Conservation (phyloP, 2,329 filamentous ascomycete genomes). For the Neonectria ditissima region DNA sequence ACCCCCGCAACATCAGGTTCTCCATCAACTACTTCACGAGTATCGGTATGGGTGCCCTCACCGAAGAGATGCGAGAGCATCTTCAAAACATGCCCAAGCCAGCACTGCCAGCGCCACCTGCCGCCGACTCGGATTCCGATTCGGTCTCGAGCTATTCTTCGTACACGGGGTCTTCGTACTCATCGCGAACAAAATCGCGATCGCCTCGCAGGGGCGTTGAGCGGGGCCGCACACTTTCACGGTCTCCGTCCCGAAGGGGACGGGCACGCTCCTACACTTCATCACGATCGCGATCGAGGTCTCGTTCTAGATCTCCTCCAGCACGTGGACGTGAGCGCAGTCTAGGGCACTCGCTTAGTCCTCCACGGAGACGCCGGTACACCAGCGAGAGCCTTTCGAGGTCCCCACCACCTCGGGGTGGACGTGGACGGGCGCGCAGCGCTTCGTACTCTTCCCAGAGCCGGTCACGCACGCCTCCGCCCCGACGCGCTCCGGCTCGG, state of each 20-base stretch:
- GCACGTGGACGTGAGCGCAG: conserved; percentile 35
- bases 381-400: conserved; percentile 45
- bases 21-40: conserved; percentile 99
- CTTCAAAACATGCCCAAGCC: conserved; percentile 92
- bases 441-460: conserved; percentile 49
- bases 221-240: conserved; percentile 46
- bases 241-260: conserved; percentile 43
- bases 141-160: conserved; percentile 85
- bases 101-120: conserved; percentile 74
- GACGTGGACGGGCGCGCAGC: conserved; percentile 44
- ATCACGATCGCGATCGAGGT: conserved; percentile 58
- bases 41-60: conserved; percentile 94
- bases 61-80: conserved; percentile 93
- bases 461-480: conserved; percentile 45
- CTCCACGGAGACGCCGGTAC: conserved; percentile 42
- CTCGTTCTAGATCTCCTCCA: conserved; percentile 58
- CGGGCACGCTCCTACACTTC: conserved; percentile 44
- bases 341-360: conserved; percentile 46
- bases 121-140: conserved; percentile 73
- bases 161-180: conserved; percentile 73
- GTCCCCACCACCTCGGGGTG: conserved; percentile 46
- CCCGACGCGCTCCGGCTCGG: conserved; percentile 38
- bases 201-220: conserved; percentile 47
- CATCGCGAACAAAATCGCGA: conserved; percentile 61
- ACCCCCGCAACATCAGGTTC: conserved; percentile 91